A percentile compares a stretch with the other conserved stretches of the same genome.
These are phyloP conservation scores for Zygotorulaspora chibaensis DNA, from an alignment of 805 yeast species.

Conservation along the genomic window DNA sequence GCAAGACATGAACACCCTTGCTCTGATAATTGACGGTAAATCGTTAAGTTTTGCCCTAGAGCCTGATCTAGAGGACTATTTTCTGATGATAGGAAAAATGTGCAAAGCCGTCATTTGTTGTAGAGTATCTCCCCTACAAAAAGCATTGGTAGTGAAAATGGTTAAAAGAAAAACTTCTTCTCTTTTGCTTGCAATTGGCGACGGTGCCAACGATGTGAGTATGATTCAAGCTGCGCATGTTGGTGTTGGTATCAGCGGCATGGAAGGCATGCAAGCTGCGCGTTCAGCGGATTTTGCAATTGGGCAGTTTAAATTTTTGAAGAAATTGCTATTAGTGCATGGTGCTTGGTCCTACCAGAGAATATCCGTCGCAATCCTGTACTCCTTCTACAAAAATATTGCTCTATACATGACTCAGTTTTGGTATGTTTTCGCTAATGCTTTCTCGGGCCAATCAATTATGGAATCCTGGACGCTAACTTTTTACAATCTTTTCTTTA, in stretches of 20 bases:
- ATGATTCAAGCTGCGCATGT: slow-evolving; percentile 99
- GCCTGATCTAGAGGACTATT: slow-evolving; percentile 67
- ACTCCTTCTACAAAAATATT: slow-evolving; percentile 93
- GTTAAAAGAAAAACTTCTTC: slow-evolving; percentile 78
- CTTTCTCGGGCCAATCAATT: slow-evolving; percentile 91
- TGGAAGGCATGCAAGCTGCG: slow-evolving; percentile 99
- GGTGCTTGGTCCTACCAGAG: slow-evolving; percentile 98
- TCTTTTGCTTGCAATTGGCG: slow-evolving; percentile 86
- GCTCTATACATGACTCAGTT: slow-evolving; percentile 96
- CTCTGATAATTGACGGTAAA: slow-evolving; percentile 90
- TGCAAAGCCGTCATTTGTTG: slow-evolving; percentile 98
- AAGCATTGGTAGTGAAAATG: slow-evolving; percentile 91
- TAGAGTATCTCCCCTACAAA: slow-evolving; percentile 95
- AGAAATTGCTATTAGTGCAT: slow-evolving; percentile 81
- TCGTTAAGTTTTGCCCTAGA: slow-evolving; percentile 85
- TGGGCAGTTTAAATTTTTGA: slow-evolving; percentile 87
- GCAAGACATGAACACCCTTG: slow-evolving; percentile 73
- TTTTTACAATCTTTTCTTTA: slow-evolving; percentile 88
- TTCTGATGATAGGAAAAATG: slow-evolving; percentile 72
- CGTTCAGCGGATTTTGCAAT: slow-evolving; percentile 96
- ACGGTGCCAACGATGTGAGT: slow-evolving; percentile 98
- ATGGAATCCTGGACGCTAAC: slow-evolving; percentile 98
- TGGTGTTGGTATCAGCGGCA: slow-evolving; percentile 97
- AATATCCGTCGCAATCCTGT: slow-evolving; percentile 84
- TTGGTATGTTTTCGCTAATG: slow-evolving; percentile 93